Conservation (phyloP, 768 basidiomycete species). For the Megacollybia marginata region DNA sequence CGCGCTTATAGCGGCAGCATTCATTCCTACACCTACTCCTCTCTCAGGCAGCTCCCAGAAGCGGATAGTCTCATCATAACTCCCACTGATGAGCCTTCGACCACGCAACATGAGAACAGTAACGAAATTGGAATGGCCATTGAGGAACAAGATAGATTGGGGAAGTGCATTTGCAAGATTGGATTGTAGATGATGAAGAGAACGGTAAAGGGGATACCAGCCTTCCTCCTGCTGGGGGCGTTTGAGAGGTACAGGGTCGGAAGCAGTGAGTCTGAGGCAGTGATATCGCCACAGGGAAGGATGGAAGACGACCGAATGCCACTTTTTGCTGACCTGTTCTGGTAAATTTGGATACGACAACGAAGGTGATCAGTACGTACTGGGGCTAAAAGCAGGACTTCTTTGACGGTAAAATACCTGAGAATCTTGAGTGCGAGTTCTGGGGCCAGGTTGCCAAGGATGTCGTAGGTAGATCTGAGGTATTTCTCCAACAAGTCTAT, state of each 20-base stretch:
- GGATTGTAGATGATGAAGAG: constrained; percentile 77
- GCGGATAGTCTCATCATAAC: constrained; percentile 87
- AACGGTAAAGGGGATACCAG: constrained; percentile 71
- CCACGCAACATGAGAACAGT: constrained; percentile 75
- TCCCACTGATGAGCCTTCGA: constrained; percentile 80
- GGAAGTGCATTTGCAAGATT: constrained; percentile 75
- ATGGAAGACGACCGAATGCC: constrained; percentile 41
- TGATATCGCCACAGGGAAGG: constrained; percentile 75
- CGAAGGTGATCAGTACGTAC: constrained; percentile 24
- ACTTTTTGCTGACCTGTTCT: constrained; percentile 34
- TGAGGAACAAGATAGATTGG: constrained; percentile 70
- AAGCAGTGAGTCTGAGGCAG: constrained; percentile 63
- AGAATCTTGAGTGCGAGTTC: constrained; percentile 61
- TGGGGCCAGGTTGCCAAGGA: constrained; percentile 65
- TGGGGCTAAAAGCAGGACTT: constrained; percentile 54
- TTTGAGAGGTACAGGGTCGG: constrained; percentile 61
- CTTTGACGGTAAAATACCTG: constrained; percentile 46
- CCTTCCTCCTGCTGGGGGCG: constrained; percentile 59
- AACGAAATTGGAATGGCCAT: constrained; percentile 83
- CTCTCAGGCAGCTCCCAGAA: constrained; percentile 72
- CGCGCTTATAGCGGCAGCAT: constrained; percentile 7
- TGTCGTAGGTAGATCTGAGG: constrained; percentile 72
- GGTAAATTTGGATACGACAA: not conserved
- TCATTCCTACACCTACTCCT: constrained; percentile 10
- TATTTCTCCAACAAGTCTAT: constrained; percentile 84